Evolutionary conservation across 805 yeast genomes (phyloP).

Genomic region (Teunomyces cretensis): DNA sequence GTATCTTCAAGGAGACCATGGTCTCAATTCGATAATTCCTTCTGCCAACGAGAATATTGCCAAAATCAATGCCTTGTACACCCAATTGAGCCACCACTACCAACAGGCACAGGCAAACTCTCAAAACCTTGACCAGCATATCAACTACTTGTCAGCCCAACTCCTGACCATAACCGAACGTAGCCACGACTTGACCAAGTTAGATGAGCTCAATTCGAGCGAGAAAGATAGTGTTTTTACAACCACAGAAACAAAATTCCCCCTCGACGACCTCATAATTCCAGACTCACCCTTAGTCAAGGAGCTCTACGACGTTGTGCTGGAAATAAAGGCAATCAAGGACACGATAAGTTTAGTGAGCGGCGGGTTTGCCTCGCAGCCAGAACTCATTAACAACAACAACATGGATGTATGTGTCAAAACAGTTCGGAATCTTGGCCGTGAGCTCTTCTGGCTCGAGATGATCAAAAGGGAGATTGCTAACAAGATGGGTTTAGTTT

Average conservation of each 20-base stretch:
- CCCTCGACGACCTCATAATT: constrained; percentile 35
- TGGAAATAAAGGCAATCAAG: constrained; percentile 68
- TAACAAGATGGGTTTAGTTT: constrained; percentile 16
- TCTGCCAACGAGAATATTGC: constrained; percentile 7
- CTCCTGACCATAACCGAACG: constrained; percentile 19
- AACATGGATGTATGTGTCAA: constrained; percentile 35
- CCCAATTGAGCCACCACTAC: constrained; percentile 35
- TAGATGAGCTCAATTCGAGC: constrained; percentile 24
- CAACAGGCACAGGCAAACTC: constrained; percentile 38
- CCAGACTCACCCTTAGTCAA: constrained; percentile 39
- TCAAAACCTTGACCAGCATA: constrained; percentile 29
- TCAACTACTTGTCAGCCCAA: constrained; percentile 27
- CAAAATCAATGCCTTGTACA: constrained; percentile 27
- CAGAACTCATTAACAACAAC: constrained; percentile 34
- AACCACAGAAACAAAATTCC: constrained; percentile 11
- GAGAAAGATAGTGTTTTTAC: constrained; percentile 18
- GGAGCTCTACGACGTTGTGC: constrained; percentile 62
- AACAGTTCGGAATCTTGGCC: constrained; percentile 33
- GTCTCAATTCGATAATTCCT: constrained; percentile 4
- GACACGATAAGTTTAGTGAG: constrained; percentile 64
- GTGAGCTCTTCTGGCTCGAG: constrained; percentile 45
- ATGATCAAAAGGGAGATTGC: constrained; percentile 32
- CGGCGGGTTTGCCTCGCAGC: constrained; percentile 40
- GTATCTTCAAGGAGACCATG: not conserved
- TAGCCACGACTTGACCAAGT: constrained; percentile 23